These are phyloP conservation scores for Pascua guehoae DNA, from an alignment of 1,284 basidiomycete genomes.

Conservation along the genomic window DNA sequence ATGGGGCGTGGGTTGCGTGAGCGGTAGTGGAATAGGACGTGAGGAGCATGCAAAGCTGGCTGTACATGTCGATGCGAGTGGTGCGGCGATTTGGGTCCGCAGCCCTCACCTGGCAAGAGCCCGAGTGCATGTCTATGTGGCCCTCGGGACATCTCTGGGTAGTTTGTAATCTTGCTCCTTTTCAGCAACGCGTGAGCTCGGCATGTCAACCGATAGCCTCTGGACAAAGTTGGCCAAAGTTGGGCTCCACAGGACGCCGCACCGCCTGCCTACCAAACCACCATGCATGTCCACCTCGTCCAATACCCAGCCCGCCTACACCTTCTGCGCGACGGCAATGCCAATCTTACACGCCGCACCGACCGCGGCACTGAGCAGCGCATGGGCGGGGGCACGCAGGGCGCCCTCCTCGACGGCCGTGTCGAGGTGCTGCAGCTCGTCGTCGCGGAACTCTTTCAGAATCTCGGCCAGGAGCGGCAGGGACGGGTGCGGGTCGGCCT, in stretches of 20 bases:
- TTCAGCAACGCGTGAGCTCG: no score
- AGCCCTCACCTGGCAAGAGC: no score
- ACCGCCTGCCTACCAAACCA: no score
- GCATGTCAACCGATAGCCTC: no score
- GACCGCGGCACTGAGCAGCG: conserved; percentile 77
- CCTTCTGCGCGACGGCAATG: conserved; percentile 78
- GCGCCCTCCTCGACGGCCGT: conserved; percentile 85
- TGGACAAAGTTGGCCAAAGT: no score
- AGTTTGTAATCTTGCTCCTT: no score
- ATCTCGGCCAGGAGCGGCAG: conserved; percentile 71
- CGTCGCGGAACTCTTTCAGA: conserved; percentile 83
- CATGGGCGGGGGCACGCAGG: conserved; percentile 88
- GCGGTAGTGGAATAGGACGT: not conserved
- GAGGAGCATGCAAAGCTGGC: not conserved
- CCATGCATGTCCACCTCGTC: not conserved
- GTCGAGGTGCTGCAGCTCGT: conserved; percentile 90
- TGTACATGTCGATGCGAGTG: not conserved
- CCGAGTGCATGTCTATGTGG: no score
- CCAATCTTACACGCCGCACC: conserved; percentile 84
- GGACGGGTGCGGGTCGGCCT: conserved; percentile 60
- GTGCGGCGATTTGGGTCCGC: no score
- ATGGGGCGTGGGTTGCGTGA: conserved; percentile 39
- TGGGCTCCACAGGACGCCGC: no score
- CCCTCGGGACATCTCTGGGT: no score
- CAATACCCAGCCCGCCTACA: conserved; percentile 49